These are phyloP conservation scores for Dissoconium aciculare DNA, from an alignment of 2,329 filamentous ascomycete genomes.

Conservation along the genomic window DNA sequence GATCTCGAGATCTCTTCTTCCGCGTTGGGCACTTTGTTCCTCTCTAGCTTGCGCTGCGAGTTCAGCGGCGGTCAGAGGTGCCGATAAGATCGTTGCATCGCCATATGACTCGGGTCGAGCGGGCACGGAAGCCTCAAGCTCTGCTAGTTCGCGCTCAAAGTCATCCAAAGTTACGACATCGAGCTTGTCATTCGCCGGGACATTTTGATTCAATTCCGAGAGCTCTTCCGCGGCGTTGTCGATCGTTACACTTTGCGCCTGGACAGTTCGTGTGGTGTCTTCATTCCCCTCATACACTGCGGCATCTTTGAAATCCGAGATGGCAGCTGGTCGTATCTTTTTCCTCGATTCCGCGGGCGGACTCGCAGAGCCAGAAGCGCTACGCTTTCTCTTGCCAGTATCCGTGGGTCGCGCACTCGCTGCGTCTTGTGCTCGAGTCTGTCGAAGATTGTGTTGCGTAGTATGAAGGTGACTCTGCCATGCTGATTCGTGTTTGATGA, in stretches of 20 bases:
- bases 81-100: constrained; percentile 30
- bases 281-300: constrained; percentile 20
- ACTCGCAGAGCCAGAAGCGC: constrained; percentile 24
- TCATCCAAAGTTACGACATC: constrained; percentile 41
- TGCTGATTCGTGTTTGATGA: constrained; percentile 49
- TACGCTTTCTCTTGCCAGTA: constrained; percentile 37
- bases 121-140: constrained; percentile 12
- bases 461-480: constrained; percentile 51
- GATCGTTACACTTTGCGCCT: neutral
- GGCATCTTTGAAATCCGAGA: constrained; percentile 3
- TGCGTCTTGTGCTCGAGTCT: constrained; percentile 14
- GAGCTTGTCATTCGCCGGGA: constrained; percentile 10
- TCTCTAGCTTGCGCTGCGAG: constrained; percentile 32
- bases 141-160: constrained; percentile 67
- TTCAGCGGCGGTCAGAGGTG: constrained; percentile 33
- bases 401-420: constrained; percentile 20
- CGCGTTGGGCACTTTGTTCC: constrained; percentile 30
- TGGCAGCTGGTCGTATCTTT: constrained; percentile 9
- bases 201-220: too few relatives aligned
- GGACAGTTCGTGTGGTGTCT: constrained; percentile 11
- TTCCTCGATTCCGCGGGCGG: constrained; percentile 10
- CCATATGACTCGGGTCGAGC: constrained; percentile 15
- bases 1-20: constrained; percentile 29
- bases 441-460: constrained; percentile 30
- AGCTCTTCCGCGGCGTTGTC: neutral